These are phyloP conservation scores for Lepiota brunneoincarnata DNA, from an alignment of 768 basidiomycete species.

Conservation along the genomic window DNA sequence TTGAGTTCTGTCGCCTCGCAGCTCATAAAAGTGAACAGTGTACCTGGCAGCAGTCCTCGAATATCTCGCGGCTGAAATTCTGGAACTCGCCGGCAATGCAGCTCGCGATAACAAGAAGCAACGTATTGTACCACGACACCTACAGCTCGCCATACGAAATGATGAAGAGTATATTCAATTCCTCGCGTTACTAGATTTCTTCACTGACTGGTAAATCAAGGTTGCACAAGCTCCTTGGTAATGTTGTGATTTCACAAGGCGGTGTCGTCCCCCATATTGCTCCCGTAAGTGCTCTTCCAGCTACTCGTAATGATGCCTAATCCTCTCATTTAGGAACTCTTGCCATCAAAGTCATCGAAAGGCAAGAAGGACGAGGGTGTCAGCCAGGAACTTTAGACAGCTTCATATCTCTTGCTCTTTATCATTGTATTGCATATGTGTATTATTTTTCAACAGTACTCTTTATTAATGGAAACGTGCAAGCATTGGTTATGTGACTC, in stretches of 20 bases:
- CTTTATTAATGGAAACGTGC: neutral
- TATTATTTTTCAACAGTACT: slow-evolving; percentile 13
- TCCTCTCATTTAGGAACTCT: slow-evolving; percentile 30
- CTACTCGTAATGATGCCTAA: neutral
- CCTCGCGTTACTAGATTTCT: neutral
- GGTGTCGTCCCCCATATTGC: slow-evolving; percentile 51
- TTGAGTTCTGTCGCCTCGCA: neutral
- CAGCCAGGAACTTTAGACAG: slow-evolving; percentile 13
- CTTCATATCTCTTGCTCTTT: slow-evolving; percentile 8
- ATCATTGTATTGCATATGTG: slow-evolving; percentile 12
- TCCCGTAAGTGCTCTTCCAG: slow-evolving; percentile 22
- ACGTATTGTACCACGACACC: slow-evolving; percentile 91
- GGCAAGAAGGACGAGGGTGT: slow-evolving; percentile 21
- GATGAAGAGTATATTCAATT: slow-evolving; percentile 65
- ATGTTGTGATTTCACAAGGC: slow-evolving; percentile 89
- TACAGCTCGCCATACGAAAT: slow-evolving; percentile 90
- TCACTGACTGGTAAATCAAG: slow-evolving; percentile 26
- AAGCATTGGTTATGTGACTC: too few relatives aligned
- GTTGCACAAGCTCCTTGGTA: slow-evolving; percentile 78
- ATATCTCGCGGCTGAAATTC: slow-evolving; percentile 91
- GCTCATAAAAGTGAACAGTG: slow-evolving; percentile 37
- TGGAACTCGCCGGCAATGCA: slow-evolving; percentile 88
- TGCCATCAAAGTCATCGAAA: slow-evolving; percentile 38
- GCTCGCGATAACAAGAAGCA: slow-evolving; percentile 86
- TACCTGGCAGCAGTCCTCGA: slow-evolving; percentile 91